A percentile compares a stretch with the other conserved stretches of the same genome.
phyloP scores from a whole-genome alignment of 169 alveolate genomes.

The Cryptosporidium tyzzeri region DNA sequence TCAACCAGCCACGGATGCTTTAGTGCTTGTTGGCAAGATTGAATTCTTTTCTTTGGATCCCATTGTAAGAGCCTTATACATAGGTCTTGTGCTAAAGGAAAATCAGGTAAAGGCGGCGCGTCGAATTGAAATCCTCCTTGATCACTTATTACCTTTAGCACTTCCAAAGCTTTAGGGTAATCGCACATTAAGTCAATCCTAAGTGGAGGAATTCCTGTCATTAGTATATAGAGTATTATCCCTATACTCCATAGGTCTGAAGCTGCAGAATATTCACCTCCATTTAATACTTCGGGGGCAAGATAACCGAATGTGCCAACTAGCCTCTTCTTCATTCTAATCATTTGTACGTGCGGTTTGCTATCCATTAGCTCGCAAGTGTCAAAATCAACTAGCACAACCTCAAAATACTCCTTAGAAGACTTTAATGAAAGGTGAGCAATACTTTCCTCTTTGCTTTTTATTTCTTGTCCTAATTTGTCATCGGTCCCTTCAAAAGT shows the following conservation, averaged over 20 bases:
- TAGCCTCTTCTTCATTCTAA: constrained; percentile 81
- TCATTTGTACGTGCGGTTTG: constrained; percentile 57
- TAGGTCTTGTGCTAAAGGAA: constrained; percentile 90
- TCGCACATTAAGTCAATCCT: constrained; percentile 90
- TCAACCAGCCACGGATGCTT: constrained; percentile 90
- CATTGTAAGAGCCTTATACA: constrained; percentile 87
- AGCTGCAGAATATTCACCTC: constrained; percentile 87
- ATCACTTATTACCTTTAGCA: constrained; percentile 81
- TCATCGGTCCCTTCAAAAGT: constrained; percentile 30
- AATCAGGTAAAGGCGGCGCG: constrained; percentile 87
- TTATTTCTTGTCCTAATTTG: background rate
- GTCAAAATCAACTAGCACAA: constrained; percentile 86
- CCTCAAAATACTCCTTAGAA: constrained; percentile 76
- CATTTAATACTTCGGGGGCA: constrained; percentile 85
- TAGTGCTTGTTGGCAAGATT: constrained; percentile 86
- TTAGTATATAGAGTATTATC: constrained; percentile 88
- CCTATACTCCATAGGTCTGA: constrained; percentile 93
- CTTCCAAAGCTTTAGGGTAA: constrained; percentile 86
- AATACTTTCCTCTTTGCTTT: constrained; percentile 25
- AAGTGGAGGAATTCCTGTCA: constrained; percentile 93
- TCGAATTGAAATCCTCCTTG: constrained; percentile 88
- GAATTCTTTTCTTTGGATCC: constrained; percentile 86
- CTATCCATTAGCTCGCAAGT: constrained; percentile 85
- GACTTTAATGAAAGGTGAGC: constrained; percentile 61
- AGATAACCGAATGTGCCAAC: constrained; percentile 88